Conservation (phyloP, 768 basidiomycete genomes). For the Suillus placidus region DNA sequence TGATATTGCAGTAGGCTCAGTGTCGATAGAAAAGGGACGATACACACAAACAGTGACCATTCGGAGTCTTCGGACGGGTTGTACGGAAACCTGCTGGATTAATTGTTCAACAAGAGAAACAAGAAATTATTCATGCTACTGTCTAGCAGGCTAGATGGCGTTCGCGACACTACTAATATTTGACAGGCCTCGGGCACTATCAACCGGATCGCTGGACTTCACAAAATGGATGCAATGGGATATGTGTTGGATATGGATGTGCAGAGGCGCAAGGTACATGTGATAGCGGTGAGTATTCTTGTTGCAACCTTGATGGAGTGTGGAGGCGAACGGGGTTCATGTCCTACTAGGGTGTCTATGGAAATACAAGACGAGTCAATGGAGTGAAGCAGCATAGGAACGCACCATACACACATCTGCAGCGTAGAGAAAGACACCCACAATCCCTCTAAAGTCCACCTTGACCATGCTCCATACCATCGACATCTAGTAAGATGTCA, state of each 20-base stretch:
- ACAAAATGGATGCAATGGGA: too few relatives aligned
- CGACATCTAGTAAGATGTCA: too few relatives aligned
- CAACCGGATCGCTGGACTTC: too few relatives aligned
- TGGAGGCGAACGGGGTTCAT: not conserved
- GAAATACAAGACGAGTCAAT: not conserved
- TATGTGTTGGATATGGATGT: not conserved
- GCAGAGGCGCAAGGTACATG: not conserved
- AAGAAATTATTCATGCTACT: not conserved
- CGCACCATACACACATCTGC: not conserved
- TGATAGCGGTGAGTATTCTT: not conserved
- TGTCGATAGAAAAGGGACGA: not conserved
- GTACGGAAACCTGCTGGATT: not conserved
- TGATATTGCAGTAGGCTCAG: too few relatives aligned
- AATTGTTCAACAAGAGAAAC: too few relatives aligned
- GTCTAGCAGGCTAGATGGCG: not conserved
- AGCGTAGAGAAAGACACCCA: not conserved
- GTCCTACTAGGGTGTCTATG: not conserved
- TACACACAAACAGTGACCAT: not conserved
- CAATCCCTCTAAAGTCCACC: not conserved
- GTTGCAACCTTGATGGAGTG: not conserved
- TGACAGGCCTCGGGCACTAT: too few relatives aligned
- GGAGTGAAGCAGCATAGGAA: not conserved
- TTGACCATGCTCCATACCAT: too few relatives aligned
- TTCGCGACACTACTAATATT: not conserved
- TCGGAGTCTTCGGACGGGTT: not conserved